phyloP scores from a whole-genome alignment of 192 early-diverging fungal species.

The Linnemannia zychae region DNA sequence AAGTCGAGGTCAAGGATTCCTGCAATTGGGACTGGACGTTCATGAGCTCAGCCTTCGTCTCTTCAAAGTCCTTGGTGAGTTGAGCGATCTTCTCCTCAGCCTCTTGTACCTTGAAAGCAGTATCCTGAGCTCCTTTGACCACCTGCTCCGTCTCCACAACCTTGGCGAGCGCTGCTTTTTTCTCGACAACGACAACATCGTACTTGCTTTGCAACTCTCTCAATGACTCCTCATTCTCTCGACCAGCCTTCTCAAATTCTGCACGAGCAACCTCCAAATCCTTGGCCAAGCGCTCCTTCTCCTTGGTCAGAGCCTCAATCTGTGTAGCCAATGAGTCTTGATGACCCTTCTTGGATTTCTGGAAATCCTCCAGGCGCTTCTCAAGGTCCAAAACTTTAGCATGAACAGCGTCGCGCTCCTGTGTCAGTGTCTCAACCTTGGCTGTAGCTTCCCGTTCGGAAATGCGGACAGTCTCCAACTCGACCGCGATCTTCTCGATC shows the following conservation, averaged over 20 bases:
- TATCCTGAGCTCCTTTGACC: constrained; percentile 26
- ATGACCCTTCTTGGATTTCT: constrained; percentile 26
- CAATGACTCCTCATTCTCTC: constrained; percentile 7
- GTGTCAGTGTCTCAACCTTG: constrained; percentile 18
- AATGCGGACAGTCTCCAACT: constrained; percentile 21
- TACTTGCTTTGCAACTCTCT: constrained; percentile 10
- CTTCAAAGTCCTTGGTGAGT: constrained; percentile 36
- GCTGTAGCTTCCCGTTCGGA: constrained; percentile 7
- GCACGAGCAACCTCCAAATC: constrained; percentile 21
- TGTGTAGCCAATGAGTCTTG: constrained; percentile 17
- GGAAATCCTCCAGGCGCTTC: constrained; percentile 25
- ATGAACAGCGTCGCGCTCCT: constrained; percentile 33
- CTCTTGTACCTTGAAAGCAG: neutral
- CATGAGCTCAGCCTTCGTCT: constrained; percentile 14
- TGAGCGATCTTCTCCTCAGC: constrained; percentile 18
- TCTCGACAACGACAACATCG: constrained; percentile 7
- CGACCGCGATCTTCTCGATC: neutral
- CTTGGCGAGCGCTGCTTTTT: constrained; percentile 21
- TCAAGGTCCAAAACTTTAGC: constrained; percentile 21
- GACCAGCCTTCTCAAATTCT: neutral
- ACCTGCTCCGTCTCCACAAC: constrained; percentile 1
- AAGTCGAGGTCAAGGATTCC: neutral
- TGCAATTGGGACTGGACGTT: constrained; percentile 28
- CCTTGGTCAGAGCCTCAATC: constrained; percentile 11
- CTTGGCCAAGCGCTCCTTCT: constrained; percentile 27